phyloP scores from a whole-genome alignment of 1,139 yeast genomes.

The Yamadazyma oceani region DNA sequence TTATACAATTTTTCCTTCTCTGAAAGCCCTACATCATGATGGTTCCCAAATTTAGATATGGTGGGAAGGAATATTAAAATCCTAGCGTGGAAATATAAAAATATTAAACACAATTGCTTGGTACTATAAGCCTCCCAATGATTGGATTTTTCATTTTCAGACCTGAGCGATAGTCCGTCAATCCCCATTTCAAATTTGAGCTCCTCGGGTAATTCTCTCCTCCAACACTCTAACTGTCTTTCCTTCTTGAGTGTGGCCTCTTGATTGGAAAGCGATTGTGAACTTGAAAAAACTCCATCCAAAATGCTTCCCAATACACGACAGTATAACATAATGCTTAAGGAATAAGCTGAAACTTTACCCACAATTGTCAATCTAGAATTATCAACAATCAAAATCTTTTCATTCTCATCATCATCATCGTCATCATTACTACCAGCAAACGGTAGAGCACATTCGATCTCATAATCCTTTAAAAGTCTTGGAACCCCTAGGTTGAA shows the following conservation, averaged over 20 bases:
- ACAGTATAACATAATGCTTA: conserved; percentile 67
- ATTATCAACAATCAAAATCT: conserved; percentile 58
- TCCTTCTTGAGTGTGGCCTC: conserved; percentile 51
- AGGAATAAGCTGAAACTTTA: conserved; percentile 61
- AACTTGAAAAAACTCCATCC: conserved; percentile 60
- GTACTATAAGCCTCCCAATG: conserved; percentile 40
- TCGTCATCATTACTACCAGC: conserved; percentile 53
- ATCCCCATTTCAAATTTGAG: conserved; percentile 67
- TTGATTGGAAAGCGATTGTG: conserved; percentile 37
- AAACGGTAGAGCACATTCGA: conserved; percentile 83
- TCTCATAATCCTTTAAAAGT: conserved; percentile 72
- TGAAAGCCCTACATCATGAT: conserved; percentile 46
- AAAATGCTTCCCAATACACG: conserved; percentile 73
- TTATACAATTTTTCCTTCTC: conserved; percentile 35
- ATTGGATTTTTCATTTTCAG: conserved; percentile 19
- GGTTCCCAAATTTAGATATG: conserved; percentile 48
- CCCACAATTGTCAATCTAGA: conserved; percentile 63
- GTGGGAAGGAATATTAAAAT: conserved; percentile 79
- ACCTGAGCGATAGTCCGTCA: conserved; percentile 53
- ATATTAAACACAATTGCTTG: conserved; percentile 59
- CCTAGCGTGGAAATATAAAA: conserved; percentile 76
- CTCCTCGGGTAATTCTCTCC: conserved; percentile 63
- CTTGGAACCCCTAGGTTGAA: conserved; percentile 82
- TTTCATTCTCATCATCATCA: conserved; percentile 47
- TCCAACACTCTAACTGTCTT: conserved; percentile 76